Evolutionary conservation across 192 early-diverging fungal species (phyloP).

Genomic region (Gaertneriomyces semiglobifer): DNA sequence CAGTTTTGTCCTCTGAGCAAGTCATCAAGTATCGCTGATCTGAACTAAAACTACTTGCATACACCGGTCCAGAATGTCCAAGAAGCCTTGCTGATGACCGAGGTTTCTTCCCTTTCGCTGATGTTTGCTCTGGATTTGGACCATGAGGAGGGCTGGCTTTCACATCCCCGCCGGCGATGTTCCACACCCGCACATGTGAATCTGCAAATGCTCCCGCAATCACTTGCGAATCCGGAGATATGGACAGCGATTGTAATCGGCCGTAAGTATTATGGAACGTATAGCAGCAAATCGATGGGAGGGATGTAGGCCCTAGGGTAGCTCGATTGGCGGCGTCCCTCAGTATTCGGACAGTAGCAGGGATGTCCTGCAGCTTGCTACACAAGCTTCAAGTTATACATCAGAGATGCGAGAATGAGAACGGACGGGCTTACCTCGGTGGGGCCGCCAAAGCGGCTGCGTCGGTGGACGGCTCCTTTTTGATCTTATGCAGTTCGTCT

Average conservation of each 20-base stretch:
- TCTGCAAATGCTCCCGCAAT: constrained; percentile 92
- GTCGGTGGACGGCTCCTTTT: constrained; percentile 58
- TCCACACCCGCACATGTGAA: constrained; percentile 91
- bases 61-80: constrained; percentile 91
- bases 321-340: constrained; percentile 75
- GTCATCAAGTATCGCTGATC: constrained; percentile 85
- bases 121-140: background rate
- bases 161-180: constrained; percentile 40
- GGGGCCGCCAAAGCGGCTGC: constrained; percentile 44
- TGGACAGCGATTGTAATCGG: constrained; percentile 77
- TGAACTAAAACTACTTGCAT: constrained; percentile 78
- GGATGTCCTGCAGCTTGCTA: constrained; percentile 77
- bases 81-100: constrained; percentile 57
- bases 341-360: constrained; percentile 70
- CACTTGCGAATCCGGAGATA: constrained; percentile 77
- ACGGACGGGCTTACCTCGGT: constrained; percentile 28
- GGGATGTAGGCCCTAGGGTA: constrained; percentile 56
- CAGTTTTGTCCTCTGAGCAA: constrained; percentile 86
- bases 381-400: constrained; percentile 24
- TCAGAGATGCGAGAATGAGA: background rate
- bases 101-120: background rate
- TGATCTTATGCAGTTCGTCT: constrained; percentile 41
- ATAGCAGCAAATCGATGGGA: constrained; percentile 90
- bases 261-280: constrained; percentile 93
- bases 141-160: background rate